Conservation (phyloP, 768 basidiomycete genomes). For the Boletus vermiculosoides region DNA sequence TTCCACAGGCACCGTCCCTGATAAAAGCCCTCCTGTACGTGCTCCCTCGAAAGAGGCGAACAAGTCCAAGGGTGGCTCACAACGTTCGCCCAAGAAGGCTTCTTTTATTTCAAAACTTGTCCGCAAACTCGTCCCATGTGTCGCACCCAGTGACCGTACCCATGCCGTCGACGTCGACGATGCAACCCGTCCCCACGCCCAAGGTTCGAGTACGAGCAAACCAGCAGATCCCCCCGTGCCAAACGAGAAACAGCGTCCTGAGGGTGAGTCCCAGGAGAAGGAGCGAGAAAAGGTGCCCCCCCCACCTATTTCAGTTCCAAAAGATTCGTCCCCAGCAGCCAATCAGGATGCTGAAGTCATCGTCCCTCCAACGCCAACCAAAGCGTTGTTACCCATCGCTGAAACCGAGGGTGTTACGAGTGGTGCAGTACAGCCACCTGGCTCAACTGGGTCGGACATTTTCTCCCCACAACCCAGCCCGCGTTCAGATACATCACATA, state of each 20-base stretch:
- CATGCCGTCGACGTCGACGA: constrained; percentile 45
- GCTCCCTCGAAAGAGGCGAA: constrained; percentile 34
- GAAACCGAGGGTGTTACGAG: constrained; percentile 89
- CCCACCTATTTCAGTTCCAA: constrained; percentile 20
- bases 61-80: constrained; percentile 36
- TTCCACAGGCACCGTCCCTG: constrained; percentile 19
- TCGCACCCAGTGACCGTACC: constrained; percentile 49
- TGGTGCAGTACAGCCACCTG: constrained; percentile 90
- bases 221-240: constrained; percentile 22
- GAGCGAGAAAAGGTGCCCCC: constrained; percentile 37
- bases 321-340: constrained; percentile 19
- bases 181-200: constrained; percentile 15
- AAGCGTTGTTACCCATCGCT: constrained; percentile 48
- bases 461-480: constrained; percentile 29
- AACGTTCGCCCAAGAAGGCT: constrained; percentile 39
- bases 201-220: constrained; percentile 19
- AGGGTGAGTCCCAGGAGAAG: constrained; percentile 31
- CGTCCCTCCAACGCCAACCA: constrained; percentile 50
- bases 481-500: constrained; percentile 24
- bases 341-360: constrained; percentile 38
- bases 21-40: constrained; percentile 34
- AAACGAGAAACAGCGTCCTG: constrained; percentile 30
- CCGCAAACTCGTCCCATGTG: constrained; percentile 63
- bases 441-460: constrained; percentile 58
- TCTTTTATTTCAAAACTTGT: constrained; percentile 62